Evolutionary conservation across 2,329 filamentous ascomycete genomes (phyloP).

Genomic region (Tympanopsis confertula): DNA sequence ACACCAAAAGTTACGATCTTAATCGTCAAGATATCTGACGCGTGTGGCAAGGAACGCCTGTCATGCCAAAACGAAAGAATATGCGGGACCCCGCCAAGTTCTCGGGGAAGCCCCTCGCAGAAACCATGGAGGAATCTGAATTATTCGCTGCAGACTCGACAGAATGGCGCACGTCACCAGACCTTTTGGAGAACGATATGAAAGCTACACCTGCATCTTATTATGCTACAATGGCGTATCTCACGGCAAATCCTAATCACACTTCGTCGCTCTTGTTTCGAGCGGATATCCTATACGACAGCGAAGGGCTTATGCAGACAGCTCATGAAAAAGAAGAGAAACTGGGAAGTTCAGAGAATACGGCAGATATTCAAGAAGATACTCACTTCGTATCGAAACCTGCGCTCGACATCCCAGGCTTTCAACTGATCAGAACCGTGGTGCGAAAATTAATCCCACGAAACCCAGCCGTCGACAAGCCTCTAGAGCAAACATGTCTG

Average conservation of each 20-base stretch:
- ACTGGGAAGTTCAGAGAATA: conserved; percentile 6
- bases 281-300: conserved; percentile 60
- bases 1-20: no score
- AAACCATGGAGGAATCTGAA: neutral
- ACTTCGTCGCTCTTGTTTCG: conserved; percentile 69
- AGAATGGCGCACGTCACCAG: neutral
- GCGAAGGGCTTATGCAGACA: conserved; percentile 16
- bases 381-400: conserved; percentile 18
- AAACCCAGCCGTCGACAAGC: conserved; percentile 64
- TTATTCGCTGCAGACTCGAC: neutral
- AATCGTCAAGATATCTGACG: no score
- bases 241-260: conserved; percentile 69
- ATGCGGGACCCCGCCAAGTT: neutral
- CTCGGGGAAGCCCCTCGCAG: neutral
- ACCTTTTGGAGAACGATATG: conserved; percentile 41
- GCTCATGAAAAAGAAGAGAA: conserved; percentile 16
- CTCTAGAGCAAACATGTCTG: conserved; percentile 73
- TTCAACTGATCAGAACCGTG: conserved; percentile 46
- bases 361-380: conserved; percentile 30
- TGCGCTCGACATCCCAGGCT: conserved; percentile 17
- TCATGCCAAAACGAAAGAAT: no score
- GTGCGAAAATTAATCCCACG: conserved; percentile 71
- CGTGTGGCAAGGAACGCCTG: no score
- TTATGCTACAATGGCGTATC: conserved; percentile 56
- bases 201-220: conserved; percentile 54